Base-by-base conservation (phyloP, 345 rosid genomes). In the Bruguiera sexangula region DNA sequence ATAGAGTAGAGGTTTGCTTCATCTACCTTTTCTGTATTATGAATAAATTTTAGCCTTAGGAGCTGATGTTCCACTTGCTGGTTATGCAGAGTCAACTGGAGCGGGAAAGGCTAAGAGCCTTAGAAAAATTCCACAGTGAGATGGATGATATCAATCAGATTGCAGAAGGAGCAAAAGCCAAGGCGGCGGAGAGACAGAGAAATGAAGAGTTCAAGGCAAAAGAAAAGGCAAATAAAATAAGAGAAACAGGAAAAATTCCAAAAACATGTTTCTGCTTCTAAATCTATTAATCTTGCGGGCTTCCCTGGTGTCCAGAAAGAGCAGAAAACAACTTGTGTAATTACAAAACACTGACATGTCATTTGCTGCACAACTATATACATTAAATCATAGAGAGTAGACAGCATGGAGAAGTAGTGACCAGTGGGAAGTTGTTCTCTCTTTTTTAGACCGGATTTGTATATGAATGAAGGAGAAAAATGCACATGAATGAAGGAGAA, bases 221-320 rank as follows among this genome's bases (percentile, higher is more conserved):
- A 81, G 82, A 79, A 66, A 91, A 93, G 76, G 96, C 94, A 60
- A 74, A 91, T 69, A 80, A 29, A 54, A 76, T 84, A 78, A 82
- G 93, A 79, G 64, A 64, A 67, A 85, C 87, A 19, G 91, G 92
- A 72, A 64, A 66, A 68, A 36, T 69, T 67, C 95, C 93, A 0
- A 71, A 46, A 4, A 55, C 81, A 52, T 91, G 97, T 68, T 82
- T 83, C 80, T 89, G 89, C 77, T 85, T 75, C 76, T 82, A 73
- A 76, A 69, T 73, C 31, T 31, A 48, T 30, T 60, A 62, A 19
- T 53, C 60, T 29, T 60, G 34, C 61, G 55, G 52, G 29, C 27
- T 69, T 18, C 56, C 67, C 48, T 27, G 46, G 48, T 69, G 72
- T 30, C 50, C 52, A 11, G 32, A 21, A 39, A 52, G 8, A 36